Base-by-base conservation (phyloP, 2,329 filamentous ascomycete genomes). In the Periglandula ipomoeae region DNA sequence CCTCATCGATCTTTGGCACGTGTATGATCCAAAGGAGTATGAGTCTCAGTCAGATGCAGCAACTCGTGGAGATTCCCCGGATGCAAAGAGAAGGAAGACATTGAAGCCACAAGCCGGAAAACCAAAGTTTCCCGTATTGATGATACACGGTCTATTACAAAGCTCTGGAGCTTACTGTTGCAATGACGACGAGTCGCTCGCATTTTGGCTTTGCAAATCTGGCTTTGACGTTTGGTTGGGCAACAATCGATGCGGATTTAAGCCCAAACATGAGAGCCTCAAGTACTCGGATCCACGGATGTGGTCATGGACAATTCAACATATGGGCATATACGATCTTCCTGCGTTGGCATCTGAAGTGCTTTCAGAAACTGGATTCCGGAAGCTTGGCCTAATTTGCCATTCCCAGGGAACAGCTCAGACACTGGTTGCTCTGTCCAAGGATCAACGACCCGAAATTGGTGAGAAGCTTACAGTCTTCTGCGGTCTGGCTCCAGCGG, bases 151-250 rank as follows among this genome's bases (percentile, higher is more conserved):
- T 1, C 74, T 96, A 3, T 71, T 97, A 6, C 91, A 97, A 67
- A 90, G 85, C 47, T 80, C 88, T 0, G 90, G 91, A 4, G 87
- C 90, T 0, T 96, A 89, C 62, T 95, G 89, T 65, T 83, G 84
- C 55, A 95, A 91, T 61, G 90, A 95, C 59, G 89, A 95, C 53
- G 82, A 89, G 56, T 91, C 86, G 23, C 75, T 96, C 7, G 90
- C 91, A 1, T 96, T 96, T 66, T 95, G 85, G 70, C 81, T 97
- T 7, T 89, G 87, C 65, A 95, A 95, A 66, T 82, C 85, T 0
- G 90, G 90, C 1, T 96, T 89, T 65, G 91, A 97, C 63, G 88
- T 97, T 35, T 97, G 90, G 90, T 74, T 96, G 15, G 91, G 91
- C 4, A 95, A 95, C 68, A 96, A 95, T 61, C 79, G 91, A 19